Base-by-base conservation (phyloP, 192 early-diverging fungal species). In the Backusella mclennaniae region DNA sequence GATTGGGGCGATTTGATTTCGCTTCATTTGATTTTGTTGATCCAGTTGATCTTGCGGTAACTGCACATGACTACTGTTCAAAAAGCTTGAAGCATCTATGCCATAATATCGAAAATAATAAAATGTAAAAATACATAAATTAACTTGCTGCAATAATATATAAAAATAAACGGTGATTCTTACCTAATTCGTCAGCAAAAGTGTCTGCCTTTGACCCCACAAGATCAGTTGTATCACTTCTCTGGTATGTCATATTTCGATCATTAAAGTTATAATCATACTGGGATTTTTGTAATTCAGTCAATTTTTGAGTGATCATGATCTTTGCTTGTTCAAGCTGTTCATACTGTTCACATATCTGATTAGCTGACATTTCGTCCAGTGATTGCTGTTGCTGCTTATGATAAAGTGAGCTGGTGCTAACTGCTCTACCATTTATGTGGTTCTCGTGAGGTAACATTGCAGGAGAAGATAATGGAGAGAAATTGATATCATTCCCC, bases 391-490 rank as follows among this genome's bases (percentile, higher is more conserved):
- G 17, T 11, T 23, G 38, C 11, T 21, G 46, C 36, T 67, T 1
- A 4, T 44, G 46, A 49, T 49, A 49, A 49, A 49, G 15, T 49
- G 46, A 49, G 5, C n/a, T 49, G 19, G 1, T 49, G 17, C 19
- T 49, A 49, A 17, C 19, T 6, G 19, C n/a, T n/a, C 33, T 35
- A 53, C n/a, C 52, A 14, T 63, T 29, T 17, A 29, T 63, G 71
- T 77, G 29, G 76, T 76, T 69, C 35, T 69, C 11, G 29, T 87
- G 84, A 1, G 90, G 87, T 33, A 80, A 69, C 21, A 92, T 77
- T 8, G 89, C 92, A 23, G 92, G 92, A 1, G 92, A 93, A 4
- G 92, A 84, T 12, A 93, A 67, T 1, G 92, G 92, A 17, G 84
- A 88, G 71, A 92, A 92, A 46, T 83, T 71, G 17, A 80, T 82